Evolutionary conservation across 371 early-diverging fungal species (phyloP).

Genomic region (Thermomucor indicae-seudaticae): DNA sequence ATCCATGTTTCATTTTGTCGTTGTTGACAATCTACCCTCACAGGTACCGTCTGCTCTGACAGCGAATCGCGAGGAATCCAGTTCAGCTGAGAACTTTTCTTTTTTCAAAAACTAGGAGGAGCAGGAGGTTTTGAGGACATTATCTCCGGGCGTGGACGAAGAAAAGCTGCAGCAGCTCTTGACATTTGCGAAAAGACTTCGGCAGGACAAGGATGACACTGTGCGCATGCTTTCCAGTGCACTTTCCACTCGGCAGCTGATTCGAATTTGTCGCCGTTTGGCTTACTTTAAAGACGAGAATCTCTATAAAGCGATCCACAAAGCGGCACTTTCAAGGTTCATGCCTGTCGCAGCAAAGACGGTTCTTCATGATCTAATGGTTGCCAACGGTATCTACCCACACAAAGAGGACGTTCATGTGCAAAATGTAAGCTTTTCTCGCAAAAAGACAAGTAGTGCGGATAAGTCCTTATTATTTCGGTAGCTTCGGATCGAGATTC

Average conservation of each 20-base stretch:
- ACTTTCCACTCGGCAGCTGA: slow-evolving; percentile 72
- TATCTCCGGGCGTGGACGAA: slow-evolving; percentile 65
- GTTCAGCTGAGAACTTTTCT: not conserved
- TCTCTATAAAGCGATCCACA: slow-evolving; percentile 66
- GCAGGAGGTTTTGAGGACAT: slow-evolving; percentile 49
- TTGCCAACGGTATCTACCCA: slow-evolving; percentile 55
- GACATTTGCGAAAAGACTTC: slow-evolving; percentile 60
- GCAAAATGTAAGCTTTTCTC: slow-evolving; percentile 23
- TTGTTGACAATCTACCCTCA: slow-evolving; percentile 60
- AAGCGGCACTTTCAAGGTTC: slow-evolving; percentile 73
- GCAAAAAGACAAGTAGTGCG: not conserved
- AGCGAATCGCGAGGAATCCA: not conserved
- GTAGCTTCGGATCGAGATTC: slow-evolving; percentile 52
- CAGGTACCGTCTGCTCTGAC: slow-evolving; percentile 2
- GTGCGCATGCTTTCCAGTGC: slow-evolving; percentile 59
- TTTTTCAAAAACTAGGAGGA: slow-evolving; percentile 46
- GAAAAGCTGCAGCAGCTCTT: slow-evolving; percentile 52
- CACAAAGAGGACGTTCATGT: slow-evolving; percentile 26
- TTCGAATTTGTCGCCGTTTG: slow-evolving; percentile 73
- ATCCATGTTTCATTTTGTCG: slow-evolving; percentile 73
- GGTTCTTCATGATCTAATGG: slow-evolving; percentile 64
- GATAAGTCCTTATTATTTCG: not conserved
- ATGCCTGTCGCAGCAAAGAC: slow-evolving; percentile 68
- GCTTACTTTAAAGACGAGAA: slow-evolving; percentile 67
- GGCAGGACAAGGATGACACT: slow-evolving; percentile 65